Conservation (phyloP, 257 asterid genomes). For the Anisodus acutangulus region DNA sequence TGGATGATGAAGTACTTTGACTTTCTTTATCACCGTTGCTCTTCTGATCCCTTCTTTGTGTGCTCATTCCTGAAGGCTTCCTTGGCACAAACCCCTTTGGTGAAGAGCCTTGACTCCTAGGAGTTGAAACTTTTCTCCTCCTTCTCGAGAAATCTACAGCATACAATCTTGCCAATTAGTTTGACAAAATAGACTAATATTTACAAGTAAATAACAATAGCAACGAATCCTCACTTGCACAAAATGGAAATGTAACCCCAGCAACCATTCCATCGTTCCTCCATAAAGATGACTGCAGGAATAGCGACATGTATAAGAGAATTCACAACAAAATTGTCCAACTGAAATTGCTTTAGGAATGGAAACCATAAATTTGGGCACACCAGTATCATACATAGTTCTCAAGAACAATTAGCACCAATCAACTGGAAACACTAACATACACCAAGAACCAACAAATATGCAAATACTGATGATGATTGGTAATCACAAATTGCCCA, state of each 20-base stretch:
- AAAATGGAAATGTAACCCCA: conserved; percentile 44
- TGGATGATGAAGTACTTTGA: conserved; percentile 43
- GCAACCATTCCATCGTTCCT: conserved; percentile 44
- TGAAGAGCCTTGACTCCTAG: conserved; percentile 58
- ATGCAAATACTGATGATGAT: not conserved
- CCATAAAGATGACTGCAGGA: conserved; percentile 63
- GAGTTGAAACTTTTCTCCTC: conserved; percentile 53
- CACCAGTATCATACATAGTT: not conserved
- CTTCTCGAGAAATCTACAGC: conserved; percentile 74
- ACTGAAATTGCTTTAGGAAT: not conserved
- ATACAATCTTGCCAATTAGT: conserved; percentile 30
- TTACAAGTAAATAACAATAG: conserved; percentile 35
- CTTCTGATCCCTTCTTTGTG: conserved; percentile 63
- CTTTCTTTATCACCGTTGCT: conserved; percentile 55
- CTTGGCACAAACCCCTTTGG: conserved; percentile 74
- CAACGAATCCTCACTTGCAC: conserved; percentile 82
- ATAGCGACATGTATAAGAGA: conserved; percentile 27
- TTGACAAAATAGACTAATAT: not conserved
- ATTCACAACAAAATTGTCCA: not conserved
- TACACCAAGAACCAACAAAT: not conserved
- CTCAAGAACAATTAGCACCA: not conserved
- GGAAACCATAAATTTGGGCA: conserved; percentile 3
- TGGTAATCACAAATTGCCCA: not conserved
- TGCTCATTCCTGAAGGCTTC: conserved; percentile 64
- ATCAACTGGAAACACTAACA: not conserved